Percentiles rank a stretch among this genome's conserved stretches.
Conservation (phyloP, 202 grass and related monocot genomes). For the Sporobolus alterniflorus region DNA sequence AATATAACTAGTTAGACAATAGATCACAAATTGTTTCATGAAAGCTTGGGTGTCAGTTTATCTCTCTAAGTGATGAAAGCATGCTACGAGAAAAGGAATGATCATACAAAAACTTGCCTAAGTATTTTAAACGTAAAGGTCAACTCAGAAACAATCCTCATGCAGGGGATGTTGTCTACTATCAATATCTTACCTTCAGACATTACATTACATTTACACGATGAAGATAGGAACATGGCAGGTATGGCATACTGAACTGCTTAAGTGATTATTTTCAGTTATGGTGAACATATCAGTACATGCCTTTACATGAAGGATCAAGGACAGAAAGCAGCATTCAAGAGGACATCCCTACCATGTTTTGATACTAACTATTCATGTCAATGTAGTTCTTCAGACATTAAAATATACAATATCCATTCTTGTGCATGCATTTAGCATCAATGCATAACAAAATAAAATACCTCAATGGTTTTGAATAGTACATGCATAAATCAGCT, state of each 20-base stretch:
- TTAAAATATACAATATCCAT: not conserved
- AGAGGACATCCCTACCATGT: not conserved
- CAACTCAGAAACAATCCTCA: conserved; percentile 13
- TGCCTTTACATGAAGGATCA: not conserved
- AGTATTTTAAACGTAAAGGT: not conserved
- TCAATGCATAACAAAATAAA: not conserved
- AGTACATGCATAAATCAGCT: not conserved
- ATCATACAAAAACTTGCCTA: not conserved
- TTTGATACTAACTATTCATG: conserved; percentile 9
- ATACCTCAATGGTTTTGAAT: not conserved
- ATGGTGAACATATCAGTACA: not conserved
- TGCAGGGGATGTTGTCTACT: not conserved
- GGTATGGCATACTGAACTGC: not conserved
- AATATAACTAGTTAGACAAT: not conserved
- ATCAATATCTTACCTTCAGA: not conserved
- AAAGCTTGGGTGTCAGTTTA: not conserved
- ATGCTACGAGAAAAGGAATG: not conserved
- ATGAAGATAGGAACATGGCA: not conserved
- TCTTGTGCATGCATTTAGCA: not conserved
- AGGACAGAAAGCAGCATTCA: not conserved
- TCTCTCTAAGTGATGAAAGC: not conserved
- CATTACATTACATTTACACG: not conserved
- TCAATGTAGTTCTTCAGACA: not conserved
- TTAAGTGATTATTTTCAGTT: not conserved
- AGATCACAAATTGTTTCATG: not conserved